Evolutionary conservation across 164 flowering plant species (phyloP), one percentile per base, ranked within the genome.

Genomic region (Chimonanthus praecox): DNA sequence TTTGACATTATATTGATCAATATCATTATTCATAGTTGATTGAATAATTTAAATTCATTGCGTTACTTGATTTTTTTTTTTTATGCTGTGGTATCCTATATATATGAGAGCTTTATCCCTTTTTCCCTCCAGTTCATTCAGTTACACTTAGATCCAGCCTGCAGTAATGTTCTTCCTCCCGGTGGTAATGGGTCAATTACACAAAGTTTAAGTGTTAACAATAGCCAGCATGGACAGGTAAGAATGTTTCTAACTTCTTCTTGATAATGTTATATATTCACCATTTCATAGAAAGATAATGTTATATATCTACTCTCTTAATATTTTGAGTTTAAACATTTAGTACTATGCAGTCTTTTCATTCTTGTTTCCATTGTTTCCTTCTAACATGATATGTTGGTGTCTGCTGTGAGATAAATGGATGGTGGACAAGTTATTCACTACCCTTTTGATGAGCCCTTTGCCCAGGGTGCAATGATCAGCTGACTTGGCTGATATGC

Each of bases 151-250:
- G 98, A 95, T 67, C 96, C 99, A 69, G 98, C 99, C 47, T 90
- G 90, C 75, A 72, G 96, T 77, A 95, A 87, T 76, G 83, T 83
- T 71, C 89, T 95, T 71, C 98, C 90, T 66, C 89, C 87, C 64
- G 84, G 84, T 77, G 94, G 91, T 72, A 84, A 78, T 78, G 98
- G 91, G 54, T 83, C 89, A 66, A 78, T 90, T 75, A 85, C 85
- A 21, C 99, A 95, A 76, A 86, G 58, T 73, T 73, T 95, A 74
- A 84, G 84, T 66, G 87, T 95, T 69, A 88, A 88, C 47, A 95
- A 95, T 75, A 93, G 89, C 82, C 97, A 86, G 82, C 97, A 90
- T 72, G 96, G 99, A 71, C 93, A 95, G 97, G 99, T 95, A 88
- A 43, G 47, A 33, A 16, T 43, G 9, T 1, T 47, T 67, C 45